phyloP scores from a whole-genome alignment of 768 basidiomycete genomes.

The Mycena indigotica region DNA sequence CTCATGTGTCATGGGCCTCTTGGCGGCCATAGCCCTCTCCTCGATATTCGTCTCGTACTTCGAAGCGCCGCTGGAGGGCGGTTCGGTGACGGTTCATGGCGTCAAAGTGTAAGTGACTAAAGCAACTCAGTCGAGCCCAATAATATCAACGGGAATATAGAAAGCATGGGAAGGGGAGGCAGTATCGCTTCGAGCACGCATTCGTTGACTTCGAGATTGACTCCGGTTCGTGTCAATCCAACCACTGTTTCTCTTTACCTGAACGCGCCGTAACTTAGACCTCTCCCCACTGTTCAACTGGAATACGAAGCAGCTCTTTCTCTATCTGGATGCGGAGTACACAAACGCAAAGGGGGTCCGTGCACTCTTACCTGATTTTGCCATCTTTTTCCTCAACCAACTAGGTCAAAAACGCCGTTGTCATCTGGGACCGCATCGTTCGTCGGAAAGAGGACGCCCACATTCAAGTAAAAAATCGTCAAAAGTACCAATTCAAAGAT shows the following conservation, averaged over 20 bases:
- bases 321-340: slow-evolving; percentile 87
- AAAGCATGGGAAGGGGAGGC: slow-evolving; percentile 50
- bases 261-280: slow-evolving; percentile 47
- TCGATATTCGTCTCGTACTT: slow-evolving; percentile 58
- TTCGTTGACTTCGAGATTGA: slow-evolving; percentile 81
- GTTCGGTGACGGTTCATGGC: slow-evolving; percentile 53
- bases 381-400: slow-evolving; percentile 18
- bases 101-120: slow-evolving; percentile 70
- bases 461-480: slow-evolving; percentile 65
- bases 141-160: too few species aligned
- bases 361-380: background rate
- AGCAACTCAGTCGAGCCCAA: too few species aligned
- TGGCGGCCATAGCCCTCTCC: slow-evolving; percentile 72
- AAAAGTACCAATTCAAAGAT: slow-evolving; percentile 85
- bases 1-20: slow-evolving; percentile 71
- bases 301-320: slow-evolving; percentile 95
- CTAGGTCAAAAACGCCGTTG: slow-evolving; percentile 74
- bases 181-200: slow-evolving; percentile 75
- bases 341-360: slow-evolving; percentile 71
- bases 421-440: slow-evolving; percentile 91
- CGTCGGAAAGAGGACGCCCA: slow-evolving; percentile 76
- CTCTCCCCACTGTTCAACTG: slow-evolving; percentile 84
- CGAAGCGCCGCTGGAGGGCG: slow-evolving; percentile 54
- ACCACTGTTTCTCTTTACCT: slow-evolving; percentile 4
- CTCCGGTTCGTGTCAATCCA: slow-evolving; percentile 59